Percentiles rank a stretch among this genome's conserved stretches.
Evolutionary conservation across 345 rosid species (phyloP).

Genomic region (Heritiera littoralis): DNA sequence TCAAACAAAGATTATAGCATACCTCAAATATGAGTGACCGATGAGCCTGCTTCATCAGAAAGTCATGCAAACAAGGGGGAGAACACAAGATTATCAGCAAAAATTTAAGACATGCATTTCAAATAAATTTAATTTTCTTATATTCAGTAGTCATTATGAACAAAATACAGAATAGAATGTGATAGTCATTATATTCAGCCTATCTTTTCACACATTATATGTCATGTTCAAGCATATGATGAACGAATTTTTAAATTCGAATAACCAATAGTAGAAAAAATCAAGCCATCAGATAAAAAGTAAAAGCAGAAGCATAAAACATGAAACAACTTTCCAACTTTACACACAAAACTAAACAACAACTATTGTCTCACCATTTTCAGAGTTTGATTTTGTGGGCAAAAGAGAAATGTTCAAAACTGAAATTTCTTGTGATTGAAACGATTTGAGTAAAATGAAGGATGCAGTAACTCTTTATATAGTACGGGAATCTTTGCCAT

Average conservation of each 20-base stretch:
- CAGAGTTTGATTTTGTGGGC: neutral
- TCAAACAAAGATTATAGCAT: slow-evolving; percentile 7
- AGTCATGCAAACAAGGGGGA: neutral
- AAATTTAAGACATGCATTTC: neutral
- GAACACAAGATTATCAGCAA: neutral
- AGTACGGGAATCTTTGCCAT: slow-evolving; percentile 10
- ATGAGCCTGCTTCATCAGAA: slow-evolving; percentile 1
- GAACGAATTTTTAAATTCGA: neutral
- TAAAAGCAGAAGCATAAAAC: neutral
- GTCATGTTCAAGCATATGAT: no score
- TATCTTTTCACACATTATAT: no score
- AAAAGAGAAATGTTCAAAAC: neutral
- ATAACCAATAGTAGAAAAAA: neutral
- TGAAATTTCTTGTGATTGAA: neutral
- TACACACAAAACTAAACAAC: neutral
- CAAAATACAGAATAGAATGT: neutral
- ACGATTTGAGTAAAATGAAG: neutral
- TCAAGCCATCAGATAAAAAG: neutral
- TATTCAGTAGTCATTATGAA: neutral
- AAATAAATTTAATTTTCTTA: neutral
- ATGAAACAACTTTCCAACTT: neutral
- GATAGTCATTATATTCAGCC: no score
- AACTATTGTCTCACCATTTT: slow-evolving; percentile 11
- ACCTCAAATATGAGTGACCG: slow-evolving; percentile 1
- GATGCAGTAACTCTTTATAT: neutral